phyloP scores from a whole-genome alignment of 2,329 filamentous ascomycete species.

The Truncatella angustata region DNA sequence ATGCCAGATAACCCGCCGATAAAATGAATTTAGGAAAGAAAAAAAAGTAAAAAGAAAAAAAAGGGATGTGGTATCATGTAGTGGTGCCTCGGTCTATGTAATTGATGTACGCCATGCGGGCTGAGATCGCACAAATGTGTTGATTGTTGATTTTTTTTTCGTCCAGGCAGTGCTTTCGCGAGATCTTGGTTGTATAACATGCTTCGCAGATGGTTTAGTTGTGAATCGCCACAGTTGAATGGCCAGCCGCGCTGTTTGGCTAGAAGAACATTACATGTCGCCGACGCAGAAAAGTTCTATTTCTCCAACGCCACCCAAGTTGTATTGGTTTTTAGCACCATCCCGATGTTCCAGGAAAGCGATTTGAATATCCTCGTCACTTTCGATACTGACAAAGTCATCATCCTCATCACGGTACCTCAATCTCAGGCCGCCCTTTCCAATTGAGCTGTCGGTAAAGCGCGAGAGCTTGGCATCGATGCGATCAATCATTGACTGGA shows the following conservation, averaged over 20 bases:
- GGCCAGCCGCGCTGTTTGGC: background rate
- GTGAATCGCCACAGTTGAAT: background rate
- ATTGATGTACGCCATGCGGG: slow-evolving; percentile 16
- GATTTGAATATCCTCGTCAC: slow-evolving; percentile 93
- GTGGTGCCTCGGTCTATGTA: slow-evolving; percentile 17
- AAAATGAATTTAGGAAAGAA: slow-evolving; percentile 17
- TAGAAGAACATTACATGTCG: slow-evolving; percentile 30
- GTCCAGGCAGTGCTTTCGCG: background rate
- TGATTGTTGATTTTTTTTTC: slow-evolving; percentile 6
- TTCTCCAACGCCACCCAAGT: slow-evolving; percentile 73
- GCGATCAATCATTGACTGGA: slow-evolving; percentile 88
- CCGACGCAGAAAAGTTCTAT: slow-evolving; percentile 82
- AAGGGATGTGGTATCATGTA: slow-evolving; percentile 25
- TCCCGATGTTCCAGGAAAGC: slow-evolving; percentile 95
- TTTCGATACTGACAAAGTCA: slow-evolving; percentile 90
- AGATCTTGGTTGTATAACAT: background rate
- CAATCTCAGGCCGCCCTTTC: slow-evolving; percentile 77
- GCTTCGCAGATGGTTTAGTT: background rate
- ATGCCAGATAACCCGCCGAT: slow-evolving; percentile 13
- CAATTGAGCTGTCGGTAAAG: slow-evolving; percentile 81
- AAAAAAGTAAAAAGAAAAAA: slow-evolving; percentile 5
- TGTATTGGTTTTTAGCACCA: slow-evolving; percentile 51
- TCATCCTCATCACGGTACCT: slow-evolving; percentile 91
- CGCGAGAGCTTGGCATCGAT: slow-evolving; percentile 93
- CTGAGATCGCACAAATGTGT: slow-evolving; percentile 14